These are phyloP conservation scores for Serpula lacrymans DNA, from an alignment of 768 basidiomycete genomes.

Conservation along the genomic window DNA sequence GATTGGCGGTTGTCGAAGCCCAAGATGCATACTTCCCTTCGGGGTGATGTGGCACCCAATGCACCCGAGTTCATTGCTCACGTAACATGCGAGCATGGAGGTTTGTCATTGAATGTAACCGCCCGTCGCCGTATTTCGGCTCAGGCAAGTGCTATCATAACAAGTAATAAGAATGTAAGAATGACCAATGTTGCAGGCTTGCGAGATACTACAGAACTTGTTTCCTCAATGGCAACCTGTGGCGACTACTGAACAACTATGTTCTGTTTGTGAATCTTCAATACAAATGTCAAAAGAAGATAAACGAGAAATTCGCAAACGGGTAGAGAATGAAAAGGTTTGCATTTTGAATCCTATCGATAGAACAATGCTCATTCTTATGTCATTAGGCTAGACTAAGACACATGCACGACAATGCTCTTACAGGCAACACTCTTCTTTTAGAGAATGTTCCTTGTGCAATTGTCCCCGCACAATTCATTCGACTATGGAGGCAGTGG, in stretches of 20 bases:
- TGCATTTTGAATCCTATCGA: too few relatives aligned
- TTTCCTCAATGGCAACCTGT: conserved; percentile 68
- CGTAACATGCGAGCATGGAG: conserved; percentile 71
- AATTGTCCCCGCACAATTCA: conserved; percentile 58
- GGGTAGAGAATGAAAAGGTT: conserved; percentile 80
- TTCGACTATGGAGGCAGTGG: conserved; percentile 72
- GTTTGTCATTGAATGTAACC: conserved; percentile 50
- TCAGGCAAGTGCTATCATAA: conserved; percentile 47
- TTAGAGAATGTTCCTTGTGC: conserved; percentile 52
- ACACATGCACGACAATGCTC: conserved; percentile 55
- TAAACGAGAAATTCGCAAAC: conserved; percentile 57
- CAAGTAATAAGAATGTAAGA: too few relatives aligned
- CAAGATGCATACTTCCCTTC: conserved; percentile 63
- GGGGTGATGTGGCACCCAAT: conserved; percentile 68
- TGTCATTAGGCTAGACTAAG: conserved; percentile 54
- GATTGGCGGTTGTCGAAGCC: conserved; percentile 75
- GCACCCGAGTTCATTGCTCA: conserved; percentile 51
- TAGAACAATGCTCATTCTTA: not conserved
- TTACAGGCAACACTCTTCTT: conserved; percentile 42
- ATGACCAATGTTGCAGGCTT: conserved; percentile 43
- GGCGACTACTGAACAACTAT: conserved; percentile 47
- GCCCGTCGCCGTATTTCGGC: conserved; percentile 60
- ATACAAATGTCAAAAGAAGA: conserved; percentile 57
- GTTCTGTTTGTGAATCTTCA: conserved; percentile 59
- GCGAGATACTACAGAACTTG: conserved; percentile 46